Evolutionary conservation across 352 stramenopile genomes (phyloP).

Genomic region (Globisporangium apiculatum): DNA sequence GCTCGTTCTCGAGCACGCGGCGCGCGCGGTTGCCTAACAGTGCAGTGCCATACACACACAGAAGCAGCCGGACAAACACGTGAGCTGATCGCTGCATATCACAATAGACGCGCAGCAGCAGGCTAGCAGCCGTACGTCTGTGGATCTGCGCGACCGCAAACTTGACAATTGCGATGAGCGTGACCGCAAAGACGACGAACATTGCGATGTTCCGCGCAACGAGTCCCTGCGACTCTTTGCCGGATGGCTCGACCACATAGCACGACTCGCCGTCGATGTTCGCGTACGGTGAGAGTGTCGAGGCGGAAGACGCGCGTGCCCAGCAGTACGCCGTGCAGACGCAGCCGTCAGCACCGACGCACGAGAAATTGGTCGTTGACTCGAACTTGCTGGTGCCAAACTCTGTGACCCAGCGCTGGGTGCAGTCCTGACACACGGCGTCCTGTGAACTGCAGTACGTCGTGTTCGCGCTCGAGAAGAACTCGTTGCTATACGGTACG

Average conservation of each 20-base stretch:
- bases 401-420: slow-evolving; percentile 11
- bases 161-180: neutral
- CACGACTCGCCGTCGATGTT: neutral
- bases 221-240: neutral
- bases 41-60: no score
- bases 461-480: slow-evolving; percentile 20
- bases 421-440: slow-evolving; percentile 19
- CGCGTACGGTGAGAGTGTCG: no score
- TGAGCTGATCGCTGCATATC: neutral
- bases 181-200: neutral
- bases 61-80: no score
- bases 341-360: slow-evolving; percentile 26
- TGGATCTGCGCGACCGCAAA: neutral
- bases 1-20: neutral
- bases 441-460: slow-evolving; percentile 29
- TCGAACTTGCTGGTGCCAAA: slow-evolving; percentile 9
- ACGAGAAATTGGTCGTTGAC: slow-evolving; percentile 15
- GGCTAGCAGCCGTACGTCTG: neutral
- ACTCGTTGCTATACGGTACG: slow-evolving; percentile 15
- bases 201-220: neutral
- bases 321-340: slow-evolving; percentile 30
- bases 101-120: neutral
- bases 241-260: no score
- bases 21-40: no score
- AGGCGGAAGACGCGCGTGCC: no score